Evolutionary conservation across 2,329 filamentous ascomycete genomes (phyloP).

Genomic region (Stachybotrys chartarum): DNA sequence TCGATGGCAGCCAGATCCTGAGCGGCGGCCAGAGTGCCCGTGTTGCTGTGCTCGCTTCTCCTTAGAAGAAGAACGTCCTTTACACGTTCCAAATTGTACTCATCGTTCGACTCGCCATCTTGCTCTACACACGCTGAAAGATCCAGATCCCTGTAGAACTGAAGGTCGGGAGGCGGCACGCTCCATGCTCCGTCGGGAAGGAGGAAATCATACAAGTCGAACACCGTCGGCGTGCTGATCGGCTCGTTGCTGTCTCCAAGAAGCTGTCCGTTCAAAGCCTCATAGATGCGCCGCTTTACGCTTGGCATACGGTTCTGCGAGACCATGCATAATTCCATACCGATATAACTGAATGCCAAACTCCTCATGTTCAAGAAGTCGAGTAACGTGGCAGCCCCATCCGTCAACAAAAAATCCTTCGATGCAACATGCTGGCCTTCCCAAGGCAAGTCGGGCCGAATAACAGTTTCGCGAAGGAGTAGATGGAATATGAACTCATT

Average conservation of each 20-base stretch:
- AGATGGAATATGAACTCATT: conserved; percentile 76
- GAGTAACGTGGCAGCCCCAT: conserved; percentile 61
- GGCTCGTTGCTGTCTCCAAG: conserved; percentile 58
- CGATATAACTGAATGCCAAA: conserved; percentile 75
- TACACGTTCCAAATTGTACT: conserved; percentile 66
- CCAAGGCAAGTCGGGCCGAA: conserved; percentile 65
- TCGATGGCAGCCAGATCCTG: conserved; percentile 45
- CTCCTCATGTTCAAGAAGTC: conserved; percentile 75
- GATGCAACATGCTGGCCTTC: conserved; percentile 56
- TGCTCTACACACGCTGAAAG: conserved; percentile 57
- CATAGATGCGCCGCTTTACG: conserved; percentile 60
- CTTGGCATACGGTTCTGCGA: conserved; percentile 64
- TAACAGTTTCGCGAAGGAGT: conserved; percentile 63
- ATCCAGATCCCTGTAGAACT: conserved; percentile 59
- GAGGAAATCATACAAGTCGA: conserved; percentile 90
- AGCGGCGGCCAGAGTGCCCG: conserved; percentile 39
- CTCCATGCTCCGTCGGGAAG: conserved; percentile 43
- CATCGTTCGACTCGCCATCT: conserved; percentile 45
- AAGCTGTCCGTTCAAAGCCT: conserved; percentile 72
- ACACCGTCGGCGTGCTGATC: conserved; percentile 66
- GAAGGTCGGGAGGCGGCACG: conserved; percentile 43
- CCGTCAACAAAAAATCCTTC: conserved; percentile 60
- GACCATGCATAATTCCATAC: conserved; percentile 74
- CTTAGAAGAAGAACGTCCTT: conserved; percentile 68
- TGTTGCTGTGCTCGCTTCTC: conserved; percentile 51